A percentile compares a stretch with the other conserved stretches of the same genome.
Evolutionary conservation across 305 asterid species (phyloP).

Genomic region (Stenogyne calaminthoides): DNA sequence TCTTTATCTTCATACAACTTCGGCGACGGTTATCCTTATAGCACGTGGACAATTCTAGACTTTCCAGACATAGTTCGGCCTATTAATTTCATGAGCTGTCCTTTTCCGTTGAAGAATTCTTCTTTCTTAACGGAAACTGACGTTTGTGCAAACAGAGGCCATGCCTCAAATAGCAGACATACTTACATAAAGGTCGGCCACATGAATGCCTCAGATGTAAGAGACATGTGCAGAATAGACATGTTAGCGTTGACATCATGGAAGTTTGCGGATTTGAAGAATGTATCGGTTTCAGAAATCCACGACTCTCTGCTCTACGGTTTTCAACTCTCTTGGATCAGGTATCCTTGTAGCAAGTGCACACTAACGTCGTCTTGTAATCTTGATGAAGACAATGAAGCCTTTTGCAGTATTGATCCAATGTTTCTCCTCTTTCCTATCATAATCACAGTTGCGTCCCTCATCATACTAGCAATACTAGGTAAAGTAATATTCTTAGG

Average conservation of each 20-base stretch:
- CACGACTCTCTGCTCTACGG: constrained; percentile 31
- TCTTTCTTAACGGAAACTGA: not conserved
- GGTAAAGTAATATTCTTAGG: not conserved
- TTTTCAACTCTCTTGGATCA: not conserved
- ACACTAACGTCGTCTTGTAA: not conserved
- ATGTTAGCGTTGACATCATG: constrained; percentile 4
- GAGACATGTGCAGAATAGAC: constrained; percentile 21
- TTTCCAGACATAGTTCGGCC: not conserved
- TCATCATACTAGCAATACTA: not conserved
- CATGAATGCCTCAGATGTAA: constrained; percentile 5
- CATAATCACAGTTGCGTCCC: not conserved
- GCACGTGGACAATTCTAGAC: not conserved
- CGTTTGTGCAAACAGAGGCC: not conserved
- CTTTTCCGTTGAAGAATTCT: not conserved
- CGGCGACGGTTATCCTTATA: not conserved
- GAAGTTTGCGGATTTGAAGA: not conserved
- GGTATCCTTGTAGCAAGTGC: constrained; percentile 1
- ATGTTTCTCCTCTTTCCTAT: not conserved
- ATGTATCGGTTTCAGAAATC: constrained; percentile 19
- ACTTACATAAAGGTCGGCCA: constrained; percentile 14
- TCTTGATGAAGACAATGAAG: not conserved
- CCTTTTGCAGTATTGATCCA: not conserved
- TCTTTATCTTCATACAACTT: not conserved
- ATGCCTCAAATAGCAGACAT: not conserved
- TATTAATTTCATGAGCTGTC: not conserved